Evolutionary conservation across 306 rosid genomes (phyloP).

Genomic region (Lotus japonicus): DNA sequence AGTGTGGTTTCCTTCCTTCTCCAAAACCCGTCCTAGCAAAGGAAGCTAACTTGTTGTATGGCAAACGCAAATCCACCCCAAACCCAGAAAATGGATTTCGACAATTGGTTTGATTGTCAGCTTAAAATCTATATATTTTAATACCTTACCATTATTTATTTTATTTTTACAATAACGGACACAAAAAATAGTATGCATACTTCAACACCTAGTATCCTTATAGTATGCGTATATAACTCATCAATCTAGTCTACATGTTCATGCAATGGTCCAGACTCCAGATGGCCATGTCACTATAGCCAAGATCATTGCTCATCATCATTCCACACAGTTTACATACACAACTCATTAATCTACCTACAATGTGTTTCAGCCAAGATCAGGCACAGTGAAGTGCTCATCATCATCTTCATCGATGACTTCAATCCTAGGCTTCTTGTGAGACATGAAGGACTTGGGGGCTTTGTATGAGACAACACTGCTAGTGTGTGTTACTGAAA

Average conservation of each 20-base stretch:
- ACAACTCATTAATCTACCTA: conserved; percentile 15
- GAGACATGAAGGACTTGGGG: conserved; percentile 40
- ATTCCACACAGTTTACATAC: conserved; percentile 33
- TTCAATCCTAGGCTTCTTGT: conserved; percentile 81
- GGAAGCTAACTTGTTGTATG: no score
- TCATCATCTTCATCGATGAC: conserved; percentile 62
- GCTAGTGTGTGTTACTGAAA: conserved; percentile 48
- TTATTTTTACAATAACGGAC: no score
- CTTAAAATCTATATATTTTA: no score
- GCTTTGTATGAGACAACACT: conserved; percentile 37
- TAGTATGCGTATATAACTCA: conserved; percentile 19
- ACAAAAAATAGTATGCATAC: no score
- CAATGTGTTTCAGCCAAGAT: conserved; percentile 54
- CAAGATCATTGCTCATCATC: conserved; percentile 52
- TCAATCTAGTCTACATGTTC: conserved; percentile 6
- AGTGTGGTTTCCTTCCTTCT: no score
- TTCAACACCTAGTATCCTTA: conserved; percentile 5
- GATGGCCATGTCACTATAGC: conserved; percentile 8
- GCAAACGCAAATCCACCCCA: no score
- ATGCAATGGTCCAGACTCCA: background rate
- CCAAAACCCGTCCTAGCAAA: no score
- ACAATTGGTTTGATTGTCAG: no score
- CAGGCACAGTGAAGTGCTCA: conserved; percentile 83
- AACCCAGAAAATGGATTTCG: no score
- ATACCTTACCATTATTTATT: no score